Evolutionary conservation across 2,329 filamentous ascomycete species (phyloP).

Genomic region (Talaromyces verruculosus): DNA sequence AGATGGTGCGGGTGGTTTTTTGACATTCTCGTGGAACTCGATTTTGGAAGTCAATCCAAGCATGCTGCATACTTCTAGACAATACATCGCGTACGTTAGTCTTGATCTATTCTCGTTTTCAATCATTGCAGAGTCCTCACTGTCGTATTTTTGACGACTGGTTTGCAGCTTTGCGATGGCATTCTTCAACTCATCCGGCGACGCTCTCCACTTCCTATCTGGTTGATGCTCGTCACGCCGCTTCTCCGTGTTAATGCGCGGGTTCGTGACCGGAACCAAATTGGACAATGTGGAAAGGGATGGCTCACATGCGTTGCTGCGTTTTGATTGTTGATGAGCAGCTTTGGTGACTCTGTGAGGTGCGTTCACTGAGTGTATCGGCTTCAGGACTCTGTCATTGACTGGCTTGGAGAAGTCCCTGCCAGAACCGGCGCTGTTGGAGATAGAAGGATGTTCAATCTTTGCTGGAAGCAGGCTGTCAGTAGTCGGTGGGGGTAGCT

Average conservation of each 20-base stretch:
- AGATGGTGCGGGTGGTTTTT: not conserved
- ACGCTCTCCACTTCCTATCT: constrained; percentile 26
- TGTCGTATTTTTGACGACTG: constrained; percentile 25
- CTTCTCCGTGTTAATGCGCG: constrained; percentile 24
- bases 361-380: not conserved
- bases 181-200: constrained; percentile 22
- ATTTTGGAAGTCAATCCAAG: constrained; percentile 24
- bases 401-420: not conserved
- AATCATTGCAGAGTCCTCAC: constrained; percentile 22
- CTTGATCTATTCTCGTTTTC: too few species aligned
- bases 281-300: constrained; percentile 22
- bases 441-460: not conserved
- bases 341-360: constrained; percentile 4
- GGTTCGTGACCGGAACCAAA: constrained; percentile 25
- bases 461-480: not conserved
- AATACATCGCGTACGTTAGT: constrained; percentile 1
- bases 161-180: constrained; percentile 19
- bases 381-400: not conserved
- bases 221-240: constrained; percentile 11
- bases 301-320: not conserved
- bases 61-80: constrained; percentile 28
- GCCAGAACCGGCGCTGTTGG: not conserved
- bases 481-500: not conserved
- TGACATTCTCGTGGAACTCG: not conserved
- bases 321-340: not conserved